Conservation (phyloP, 805 yeast species). For the Starmerella davenportii region DNA sequence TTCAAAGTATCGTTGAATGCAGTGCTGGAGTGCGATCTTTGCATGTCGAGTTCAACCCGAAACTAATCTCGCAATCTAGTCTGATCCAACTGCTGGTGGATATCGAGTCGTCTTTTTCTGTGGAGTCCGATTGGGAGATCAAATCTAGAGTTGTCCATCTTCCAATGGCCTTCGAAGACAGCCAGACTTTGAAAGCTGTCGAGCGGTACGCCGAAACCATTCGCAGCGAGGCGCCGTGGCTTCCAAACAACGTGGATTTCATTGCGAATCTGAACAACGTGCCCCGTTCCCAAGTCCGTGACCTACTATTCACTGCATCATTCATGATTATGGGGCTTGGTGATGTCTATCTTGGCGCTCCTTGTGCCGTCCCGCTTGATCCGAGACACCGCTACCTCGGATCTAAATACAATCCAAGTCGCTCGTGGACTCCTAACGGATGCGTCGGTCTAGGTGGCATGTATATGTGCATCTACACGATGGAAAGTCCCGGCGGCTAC, state of each 20-base stretch:
- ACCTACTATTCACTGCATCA: conserved; percentile 74
- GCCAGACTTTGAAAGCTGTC: conserved; percentile 75
- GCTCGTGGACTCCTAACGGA: conserved; percentile 92
- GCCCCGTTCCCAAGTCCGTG: conserved; percentile 53
- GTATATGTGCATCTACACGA: conserved; percentile 96
- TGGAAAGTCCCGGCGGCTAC: conserved; percentile 98
- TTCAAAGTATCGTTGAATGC: conserved; percentile 79
- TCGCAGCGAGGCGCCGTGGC: conserved; percentile 87
- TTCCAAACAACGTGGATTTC: conserved; percentile 93
- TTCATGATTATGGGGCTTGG: conserved; percentile 89
- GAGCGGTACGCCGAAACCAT: conserved; percentile 85
- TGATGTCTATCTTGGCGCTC: conserved; percentile 94
- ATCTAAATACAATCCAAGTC: conserved; percentile 85
- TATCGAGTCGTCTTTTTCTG: conserved; percentile 28
- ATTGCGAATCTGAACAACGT: conserved; percentile 76
- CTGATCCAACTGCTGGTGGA: conserved; percentile 49
- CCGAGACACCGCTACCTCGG: conserved; percentile 90
- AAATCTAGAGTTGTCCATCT: conserved; percentile 64
- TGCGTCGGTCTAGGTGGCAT: conserved; percentile 96
- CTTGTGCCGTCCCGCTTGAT: conserved; percentile 95
- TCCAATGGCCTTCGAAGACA: conserved; percentile 95
- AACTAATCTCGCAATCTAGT: conserved; percentile 38
- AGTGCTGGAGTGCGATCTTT: conserved; percentile 95
- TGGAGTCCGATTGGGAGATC: conserved; percentile 69
- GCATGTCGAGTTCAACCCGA: conserved; percentile 63